These are phyloP conservation scores for Helotiales sp. DNA, from an alignment of 2,329 filamentous ascomycete species.

Conservation along the genomic window DNA sequence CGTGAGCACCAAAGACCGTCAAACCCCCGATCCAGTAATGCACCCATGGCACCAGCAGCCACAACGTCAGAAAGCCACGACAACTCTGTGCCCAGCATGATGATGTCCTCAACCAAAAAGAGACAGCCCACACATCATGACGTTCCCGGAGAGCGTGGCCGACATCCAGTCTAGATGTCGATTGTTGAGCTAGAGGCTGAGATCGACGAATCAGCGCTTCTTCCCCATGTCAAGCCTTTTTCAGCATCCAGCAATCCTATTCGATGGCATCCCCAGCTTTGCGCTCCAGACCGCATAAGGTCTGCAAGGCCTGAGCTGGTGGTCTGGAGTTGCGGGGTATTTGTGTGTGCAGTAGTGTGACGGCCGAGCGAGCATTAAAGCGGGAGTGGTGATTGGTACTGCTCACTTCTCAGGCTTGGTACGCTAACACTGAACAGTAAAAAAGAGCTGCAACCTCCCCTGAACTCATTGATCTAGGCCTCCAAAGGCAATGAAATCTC, in stretches of 20 bases:
- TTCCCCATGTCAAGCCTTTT: background rate
- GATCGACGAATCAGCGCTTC: background rate
- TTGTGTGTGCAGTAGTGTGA: background rate
- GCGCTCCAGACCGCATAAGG: background rate
- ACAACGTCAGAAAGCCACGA: background rate
- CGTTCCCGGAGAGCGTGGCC: background rate
- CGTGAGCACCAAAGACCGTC: background rate
- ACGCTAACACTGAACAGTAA: too few relatives aligned
- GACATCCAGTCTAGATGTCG: background rate
- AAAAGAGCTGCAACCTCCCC: too few relatives aligned
- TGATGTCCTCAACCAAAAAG: background rate
- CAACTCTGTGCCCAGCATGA: background rate
- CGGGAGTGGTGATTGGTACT: background rate
- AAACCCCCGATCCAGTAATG: background rate
- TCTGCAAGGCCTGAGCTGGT: background rate
- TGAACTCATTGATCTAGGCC: background rate
- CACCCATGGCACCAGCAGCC: background rate
- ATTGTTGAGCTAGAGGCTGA: background rate
- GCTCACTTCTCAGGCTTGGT: too few relatives aligned
- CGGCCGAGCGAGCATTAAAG: slow-evolving; percentile 1
- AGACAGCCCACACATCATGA: background rate
- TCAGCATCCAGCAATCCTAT: background rate
- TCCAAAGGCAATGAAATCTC: background rate
- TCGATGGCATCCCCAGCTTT: background rate
- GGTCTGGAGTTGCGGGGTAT: slow-evolving; percentile 5